Base-by-base conservation (phyloP, 345 rosid species). In the Citrus medica region DNA sequence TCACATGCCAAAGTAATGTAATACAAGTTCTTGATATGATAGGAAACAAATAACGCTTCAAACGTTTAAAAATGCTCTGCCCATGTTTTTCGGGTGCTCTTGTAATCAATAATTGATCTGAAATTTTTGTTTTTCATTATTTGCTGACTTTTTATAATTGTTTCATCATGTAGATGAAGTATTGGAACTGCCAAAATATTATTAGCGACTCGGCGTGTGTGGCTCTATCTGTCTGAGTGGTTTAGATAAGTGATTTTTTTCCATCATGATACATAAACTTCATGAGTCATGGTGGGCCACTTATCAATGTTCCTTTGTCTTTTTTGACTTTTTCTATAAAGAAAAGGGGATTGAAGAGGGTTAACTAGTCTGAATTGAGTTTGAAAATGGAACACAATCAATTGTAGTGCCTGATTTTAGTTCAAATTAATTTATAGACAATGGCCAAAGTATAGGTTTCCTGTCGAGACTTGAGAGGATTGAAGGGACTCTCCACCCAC, bases 401-500 rank as follows among this genome's bases (percentile, higher is more conserved):
- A 67, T 56, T 65, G 6, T 53, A 30, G 12, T 70, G 63, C 33
- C 28, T 65, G 10, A 40, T 65, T 69, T 71, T 17, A 46, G 32
- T 72, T 79, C 67, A 59, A 42, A 61, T 25, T 83, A 27, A 74
- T 78, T 72, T 66, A 24, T 86, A 96, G 98, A 92, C 92, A 33
- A 88, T 91, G 53, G 98, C 98, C 48, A 91, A 94, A 21, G 97
- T 90, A 97, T 85, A 91, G 91, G 99, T 96, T 94, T 79, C 94
- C 90, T 70, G 98, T 98, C 60, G 95, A 97, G 84, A 96, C 90
- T 46, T 46, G 86, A 97, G 22, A 53, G 58, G n/a, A 53, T 96
- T 59, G 98, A 96, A 79, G 98, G 92, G 90, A 96, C 98, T 80
- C 99, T 97, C 40, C 97, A 97, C 74, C 94, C 92, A 22, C 75